These are phyloP conservation scores for Penicillium tannophilum DNA, from an alignment of 495 filamentous ascomycete species.

Conservation along the genomic window DNA sequence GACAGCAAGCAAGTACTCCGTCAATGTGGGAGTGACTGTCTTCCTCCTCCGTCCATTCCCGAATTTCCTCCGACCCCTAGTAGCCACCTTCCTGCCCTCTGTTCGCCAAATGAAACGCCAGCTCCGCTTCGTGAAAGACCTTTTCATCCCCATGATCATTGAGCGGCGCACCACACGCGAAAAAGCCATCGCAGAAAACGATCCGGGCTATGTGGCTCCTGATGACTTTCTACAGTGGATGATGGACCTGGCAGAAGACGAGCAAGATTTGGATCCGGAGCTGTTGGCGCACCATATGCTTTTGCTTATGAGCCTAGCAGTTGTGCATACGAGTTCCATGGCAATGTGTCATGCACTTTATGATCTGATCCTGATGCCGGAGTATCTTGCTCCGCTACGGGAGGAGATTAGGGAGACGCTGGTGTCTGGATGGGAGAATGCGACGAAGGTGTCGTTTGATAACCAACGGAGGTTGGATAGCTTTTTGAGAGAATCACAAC, in stretches of 20 bases:
- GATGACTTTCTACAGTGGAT: conserved; percentile 47
- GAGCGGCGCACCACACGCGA: conserved; percentile 21
- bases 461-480: conserved; percentile 34
- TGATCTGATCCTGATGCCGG: conserved; percentile 34
- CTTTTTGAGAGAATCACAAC: conserved; percentile 40
- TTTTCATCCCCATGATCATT: conserved; percentile 35
- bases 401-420: conserved; percentile 32
- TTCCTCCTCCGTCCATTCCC: conserved; percentile 38
- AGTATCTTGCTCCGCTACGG: conserved; percentile 33
- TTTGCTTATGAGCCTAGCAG: conserved; percentile 31
- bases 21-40: conserved; percentile 45
- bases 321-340: conserved; percentile 39
- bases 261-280: conserved; percentile 26
- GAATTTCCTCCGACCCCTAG: conserved; percentile 35
- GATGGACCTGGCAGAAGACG: conserved; percentile 34
- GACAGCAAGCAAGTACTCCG: conserved; percentile 54
- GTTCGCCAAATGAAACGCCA: conserved; percentile 27
- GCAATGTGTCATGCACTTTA: conserved; percentile 37
- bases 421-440: conserved; percentile 27
- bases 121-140: conserved; percentile 25
- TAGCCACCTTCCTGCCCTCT: conserved; percentile 34
- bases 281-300: conserved; percentile 33
- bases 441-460: conserved; percentile 22
- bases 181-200: conserved; percentile 14
- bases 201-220: conserved; percentile 29